Conservation (phyloP, 192 early-diverging fungal genomes). For the Coemansia reversa region DNA sequence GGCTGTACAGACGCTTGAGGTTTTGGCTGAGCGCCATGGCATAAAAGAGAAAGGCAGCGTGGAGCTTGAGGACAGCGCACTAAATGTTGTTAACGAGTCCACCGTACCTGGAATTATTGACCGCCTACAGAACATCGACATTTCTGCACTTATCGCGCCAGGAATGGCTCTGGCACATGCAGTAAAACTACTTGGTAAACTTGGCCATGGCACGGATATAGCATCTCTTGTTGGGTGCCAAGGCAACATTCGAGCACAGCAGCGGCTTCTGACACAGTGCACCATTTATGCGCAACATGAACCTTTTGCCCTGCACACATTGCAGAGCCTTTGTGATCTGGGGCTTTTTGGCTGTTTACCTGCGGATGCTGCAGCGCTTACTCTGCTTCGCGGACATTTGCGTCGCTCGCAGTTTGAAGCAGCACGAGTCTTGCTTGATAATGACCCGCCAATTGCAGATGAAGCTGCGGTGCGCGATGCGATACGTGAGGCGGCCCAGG, state of each 20-base stretch:
- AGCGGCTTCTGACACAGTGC: constrained; percentile 15
- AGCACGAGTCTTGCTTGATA: constrained; percentile 23
- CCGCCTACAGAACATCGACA: no score
- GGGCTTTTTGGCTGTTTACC: constrained; percentile 10
- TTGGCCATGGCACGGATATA: constrained; percentile 13
- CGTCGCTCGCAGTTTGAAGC: constrained; percentile 18
- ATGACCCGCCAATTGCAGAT: constrained; percentile 4
- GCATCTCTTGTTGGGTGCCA: constrained; percentile 14
- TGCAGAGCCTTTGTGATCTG: neutral
- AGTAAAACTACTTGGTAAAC: neutral
- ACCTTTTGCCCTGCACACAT: no score
- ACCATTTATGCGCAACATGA: neutral
- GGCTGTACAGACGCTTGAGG: neutral
- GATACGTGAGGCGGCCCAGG: constrained; percentile 33
- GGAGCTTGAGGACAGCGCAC: neutral
- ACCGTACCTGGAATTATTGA: no score
- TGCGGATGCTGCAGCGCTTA: constrained; percentile 19
- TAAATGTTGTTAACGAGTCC: no score
- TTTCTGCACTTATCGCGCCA: neutral
- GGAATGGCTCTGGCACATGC: neutral
- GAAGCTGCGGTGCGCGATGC: constrained; percentile 7
- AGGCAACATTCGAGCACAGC: constrained; percentile 12
- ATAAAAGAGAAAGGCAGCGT: neutral
- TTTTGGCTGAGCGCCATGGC: neutral
- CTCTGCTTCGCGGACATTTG: constrained; percentile 8